A percentile compares a stretch with the other conserved stretches of the same genome.
These are phyloP conservation scores for Apiospora sp. DNA, from an alignment of 2,329 filamentous ascomycete species.

Conservation along the genomic window DNA sequence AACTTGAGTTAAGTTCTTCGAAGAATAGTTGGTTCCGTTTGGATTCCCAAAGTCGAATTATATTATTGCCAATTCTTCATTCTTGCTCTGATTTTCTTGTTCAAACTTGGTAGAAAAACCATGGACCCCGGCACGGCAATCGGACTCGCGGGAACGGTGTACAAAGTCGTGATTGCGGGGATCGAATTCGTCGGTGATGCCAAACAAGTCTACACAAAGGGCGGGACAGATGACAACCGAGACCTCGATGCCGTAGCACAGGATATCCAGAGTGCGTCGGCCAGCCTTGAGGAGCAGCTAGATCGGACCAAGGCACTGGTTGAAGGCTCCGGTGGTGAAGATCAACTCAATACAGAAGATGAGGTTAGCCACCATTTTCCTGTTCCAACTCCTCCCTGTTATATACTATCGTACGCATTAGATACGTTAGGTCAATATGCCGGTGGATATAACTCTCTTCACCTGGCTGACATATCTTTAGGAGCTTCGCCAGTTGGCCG, in stretches of 20 bases:
- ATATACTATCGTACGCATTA: too few species aligned
- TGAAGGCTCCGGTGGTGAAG: background rate
- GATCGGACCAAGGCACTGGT: background rate
- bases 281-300: slow-evolving; percentile 31
- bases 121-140: slow-evolving; percentile 34
- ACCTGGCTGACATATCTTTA: background rate
- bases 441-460: background rate
- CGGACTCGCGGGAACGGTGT: slow-evolving; percentile 31
- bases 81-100: background rate
- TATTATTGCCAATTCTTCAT: background rate
- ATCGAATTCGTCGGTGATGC: slow-evolving; percentile 33
- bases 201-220: slow-evolving; percentile 36
- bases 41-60: too few species aligned
- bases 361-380: slow-evolving; percentile 26
- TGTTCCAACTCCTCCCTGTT: background rate
- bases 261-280: slow-evolving; percentile 31
- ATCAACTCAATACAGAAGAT: slow-evolving; percentile 21
- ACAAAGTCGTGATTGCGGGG: slow-evolving; percentile 34
- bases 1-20: background rate
- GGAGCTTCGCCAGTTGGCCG: slow-evolving; percentile 31
- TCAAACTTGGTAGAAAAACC: background rate
- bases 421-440: background rate
- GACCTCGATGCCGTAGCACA: slow-evolving; percentile 31
- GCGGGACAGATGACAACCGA: slow-evolving; percentile 31
- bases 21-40: background rate